These are phyloP conservation scores for Sinapis alba DNA, from an alignment of 441 rosid genomes.

Conservation along the genomic window DNA sequence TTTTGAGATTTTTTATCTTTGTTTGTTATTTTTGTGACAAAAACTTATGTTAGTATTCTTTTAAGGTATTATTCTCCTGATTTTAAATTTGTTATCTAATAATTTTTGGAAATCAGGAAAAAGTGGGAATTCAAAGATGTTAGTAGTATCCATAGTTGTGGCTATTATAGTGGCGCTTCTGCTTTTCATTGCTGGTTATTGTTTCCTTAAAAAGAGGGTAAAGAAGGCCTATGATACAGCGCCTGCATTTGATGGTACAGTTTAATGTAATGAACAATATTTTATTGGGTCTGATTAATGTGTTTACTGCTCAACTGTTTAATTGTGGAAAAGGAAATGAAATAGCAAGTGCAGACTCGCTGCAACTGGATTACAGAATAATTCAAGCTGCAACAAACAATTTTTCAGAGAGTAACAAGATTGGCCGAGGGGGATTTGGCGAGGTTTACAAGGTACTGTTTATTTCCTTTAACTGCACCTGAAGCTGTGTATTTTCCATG, in stretches of 20 bases:
- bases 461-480: neutral
- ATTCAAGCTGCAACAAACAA: slow-evolving; percentile 42
- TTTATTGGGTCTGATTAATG: neutral
- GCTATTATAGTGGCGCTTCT: neutral
- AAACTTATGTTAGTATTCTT: too few species aligned
- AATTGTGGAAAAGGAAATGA: slow-evolving; percentile 5
- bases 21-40: too few species aligned
- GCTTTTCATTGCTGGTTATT: neutral
- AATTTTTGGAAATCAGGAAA: neutral
- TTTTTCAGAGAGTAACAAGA: slow-evolving; percentile 38
- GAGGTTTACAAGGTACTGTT: slow-evolving; percentile 47
- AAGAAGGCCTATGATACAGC: neutral
- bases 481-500: neutral
- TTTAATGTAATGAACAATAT: neutral
- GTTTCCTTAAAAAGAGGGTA: neutral
- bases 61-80: too few species aligned
- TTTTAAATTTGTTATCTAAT: neutral
- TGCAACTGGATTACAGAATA: slow-evolving; percentile 19
- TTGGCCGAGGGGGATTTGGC: slow-evolving; percentile 60
- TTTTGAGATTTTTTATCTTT: too few species aligned
- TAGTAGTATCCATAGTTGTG: neutral
- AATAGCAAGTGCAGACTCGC: slow-evolving; percentile 14
- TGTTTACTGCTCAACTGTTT: neutral
- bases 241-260: neutral
- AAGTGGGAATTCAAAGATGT: neutral